Conservation (phyloP, 192 early-diverging fungal species). For the Podila horticola region DNA sequence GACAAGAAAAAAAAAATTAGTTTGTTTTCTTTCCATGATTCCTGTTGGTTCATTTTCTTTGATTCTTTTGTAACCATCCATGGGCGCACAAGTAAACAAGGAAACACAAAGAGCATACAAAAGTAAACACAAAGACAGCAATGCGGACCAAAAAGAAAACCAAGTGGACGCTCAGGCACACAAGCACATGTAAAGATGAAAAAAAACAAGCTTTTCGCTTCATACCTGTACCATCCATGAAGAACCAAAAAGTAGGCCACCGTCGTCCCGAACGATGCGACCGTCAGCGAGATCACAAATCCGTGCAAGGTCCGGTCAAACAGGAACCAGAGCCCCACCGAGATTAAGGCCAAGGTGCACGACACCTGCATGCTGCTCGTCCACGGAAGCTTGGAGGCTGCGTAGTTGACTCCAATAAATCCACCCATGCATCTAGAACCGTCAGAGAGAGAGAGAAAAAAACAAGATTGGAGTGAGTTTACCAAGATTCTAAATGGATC, state of each 20-base stretch:
- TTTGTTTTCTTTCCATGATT: not conserved
- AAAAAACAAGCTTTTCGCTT: not conserved
- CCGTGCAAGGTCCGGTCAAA: conserved; percentile 79
- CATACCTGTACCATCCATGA: conserved; percentile 71
- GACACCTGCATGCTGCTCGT: conserved; percentile 68
- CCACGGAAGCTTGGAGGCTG: conserved; percentile 72
- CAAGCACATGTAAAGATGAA: not conserved
- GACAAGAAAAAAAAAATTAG: not conserved
- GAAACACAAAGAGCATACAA: conserved; percentile 7
- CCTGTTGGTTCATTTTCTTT: conserved; percentile 1
- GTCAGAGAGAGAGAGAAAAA: conserved; percentile 3
- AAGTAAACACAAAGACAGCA: not conserved
- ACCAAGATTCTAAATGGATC: too few species aligned
- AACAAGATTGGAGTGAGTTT: not conserved
- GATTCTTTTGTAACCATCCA: not conserved
- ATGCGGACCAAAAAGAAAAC: not conserved
- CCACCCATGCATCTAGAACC: conserved; percentile 53
- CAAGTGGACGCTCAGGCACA: not conserved
- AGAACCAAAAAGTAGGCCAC: conserved; percentile 67
- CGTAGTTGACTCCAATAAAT: conserved; percentile 73
- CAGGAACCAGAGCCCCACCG: conserved; percentile 73
- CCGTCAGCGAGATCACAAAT: conserved; percentile 62
- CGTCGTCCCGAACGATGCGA: conserved; percentile 67
- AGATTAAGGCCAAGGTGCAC: conserved; percentile 65
- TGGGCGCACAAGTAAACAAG: not conserved